Evolutionary conservation across 345 rosid species (phyloP), one percentile per base, ranked within the genome.

Genomic region (Eucalyptus grandis): DNA sequence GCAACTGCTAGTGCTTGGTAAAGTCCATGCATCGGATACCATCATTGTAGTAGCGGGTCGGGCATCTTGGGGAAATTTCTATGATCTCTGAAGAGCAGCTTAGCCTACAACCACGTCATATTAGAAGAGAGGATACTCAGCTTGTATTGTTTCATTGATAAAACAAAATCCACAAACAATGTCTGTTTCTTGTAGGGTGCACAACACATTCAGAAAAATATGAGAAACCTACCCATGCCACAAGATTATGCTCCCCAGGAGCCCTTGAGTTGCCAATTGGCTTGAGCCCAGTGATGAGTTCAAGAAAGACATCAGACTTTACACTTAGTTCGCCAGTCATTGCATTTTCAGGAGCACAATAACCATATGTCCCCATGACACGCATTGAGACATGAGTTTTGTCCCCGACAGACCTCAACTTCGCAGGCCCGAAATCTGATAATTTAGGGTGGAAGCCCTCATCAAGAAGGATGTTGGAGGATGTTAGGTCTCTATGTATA

Each of bases 351-450:
- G 99, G 99, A 49, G 99, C 99, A 94, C 99, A 97, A 88, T 96
- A 98, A 90, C 99, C 99, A 65, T 97, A 96, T n/a, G 99, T 98
- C 17, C 99, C 99, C 99, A 98, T 97, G 87, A 98, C 99, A 88
- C 98, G 97, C 14, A 98, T 97, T 15, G 98, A 98, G 90, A 98
- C 99, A 62, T 97, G 99, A 87, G 99, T 97, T 91, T 98, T 96
- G 90, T 98, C 99, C 31, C 99, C 98, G 88, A 98, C 99, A 53
- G 99, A 99, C 15, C 99, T 99, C 62, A 98, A 90, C 91, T 97
- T 98, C 60, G 99, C 99, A 83, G 97, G 95, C 86, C 99, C 99
- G 11, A 98, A 98, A 92, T 98, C 99, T 5, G 99, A 98, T 91
- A 97, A 88, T 93, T 98, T 98, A 19, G 99, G 99, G 88, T 97